Base-by-base conservation (phyloP, 192 early-diverging fungal species). In the Lobulomyces angularis region DNA sequence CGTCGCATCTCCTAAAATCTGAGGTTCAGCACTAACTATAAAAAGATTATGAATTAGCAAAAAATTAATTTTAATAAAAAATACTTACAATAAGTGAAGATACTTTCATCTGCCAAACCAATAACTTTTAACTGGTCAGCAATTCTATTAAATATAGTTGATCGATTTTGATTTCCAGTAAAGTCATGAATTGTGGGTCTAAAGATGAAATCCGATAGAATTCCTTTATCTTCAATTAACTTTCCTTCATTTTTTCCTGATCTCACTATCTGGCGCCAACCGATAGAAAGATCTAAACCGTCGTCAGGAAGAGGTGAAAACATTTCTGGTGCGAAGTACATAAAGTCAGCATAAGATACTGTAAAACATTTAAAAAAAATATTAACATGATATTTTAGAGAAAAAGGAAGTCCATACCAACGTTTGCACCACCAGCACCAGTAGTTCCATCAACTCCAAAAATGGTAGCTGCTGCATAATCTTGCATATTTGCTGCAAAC, bases 341-440 rank as follows among this genome's bases (percentile, higher is more conserved):
- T n/a, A n/a, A n/a, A n/a, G n/a, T n/a, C n/a, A n/a, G n/a, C n/a
- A n/a, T n/a, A n/a, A n/a, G n/a, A n/a, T n/a, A n/a, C n/a, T n/a
- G n/a, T n/a, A n/a, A n/a, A n/a, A n/a, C n/a, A n/a, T n/a, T n/a
- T n/a, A n/a, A n/a, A n/a, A n/a, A n/a, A n/a, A n/a, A n/a, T n/a
- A n/a, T n/a, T n/a, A n/a, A n/a, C n/a, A n/a, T n/a, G n/a, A n/a
- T n/a, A n/a, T n/a, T n/a, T n/a, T n/a, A n/a, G n/a, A n/a, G n/a
- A n/a, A n/a, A n/a, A n/a, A 11, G 1, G 20, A 8, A 11, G 46
- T 52, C 31, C 8, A 22, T 27, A 16, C 31, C 19, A 31, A 54
- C 49, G 38, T 45, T 54, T 16, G 55, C 55, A 39, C 50, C 55
- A 19, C 55, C 55, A 22, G 18, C 55, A 29, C 55, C 55, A 38